Evolutionary conservation across 164 flowering plant genomes (phyloP).

Genomic region (Dillenia suffruticosa): DNA sequence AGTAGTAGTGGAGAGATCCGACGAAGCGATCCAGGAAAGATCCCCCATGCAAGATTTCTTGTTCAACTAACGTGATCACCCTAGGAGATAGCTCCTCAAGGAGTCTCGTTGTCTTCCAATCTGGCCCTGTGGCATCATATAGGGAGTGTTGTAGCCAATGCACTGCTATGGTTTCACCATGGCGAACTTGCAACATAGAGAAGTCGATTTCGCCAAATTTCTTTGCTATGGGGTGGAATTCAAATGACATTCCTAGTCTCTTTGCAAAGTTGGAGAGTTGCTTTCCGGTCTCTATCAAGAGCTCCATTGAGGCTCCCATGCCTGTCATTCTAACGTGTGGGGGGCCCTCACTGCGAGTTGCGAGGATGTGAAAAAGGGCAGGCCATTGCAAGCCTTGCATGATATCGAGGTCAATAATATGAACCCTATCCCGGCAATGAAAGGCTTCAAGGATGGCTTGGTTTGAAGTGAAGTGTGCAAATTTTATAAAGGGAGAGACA

Average conservation of each 20-base stretch:
- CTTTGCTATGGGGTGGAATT: slow-evolving; percentile 54
- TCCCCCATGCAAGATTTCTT: slow-evolving; percentile 41
- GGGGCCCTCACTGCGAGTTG: slow-evolving; percentile 58
- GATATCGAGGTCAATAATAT: slow-evolving; percentile 71
- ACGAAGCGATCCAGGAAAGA: slow-evolving; percentile 68
- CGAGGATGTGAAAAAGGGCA: slow-evolving; percentile 63
- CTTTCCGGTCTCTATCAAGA: slow-evolving; percentile 50
- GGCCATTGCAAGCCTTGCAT: slow-evolving; percentile 92
- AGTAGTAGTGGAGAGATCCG: slow-evolving; percentile 61
- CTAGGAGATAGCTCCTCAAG: slow-evolving; percentile 41
- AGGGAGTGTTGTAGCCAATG: slow-evolving; percentile 69
- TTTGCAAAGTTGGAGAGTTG: slow-evolving; percentile 60
- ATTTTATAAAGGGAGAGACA: slow-evolving; percentile 65
- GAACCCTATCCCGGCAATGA: slow-evolving; percentile 46
- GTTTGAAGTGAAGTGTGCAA: slow-evolving; percentile 78
- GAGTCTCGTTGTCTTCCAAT: slow-evolving; percentile 54
- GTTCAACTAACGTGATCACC: slow-evolving; percentile 62
- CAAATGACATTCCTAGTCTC: slow-evolving; percentile 59
- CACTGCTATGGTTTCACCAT: slow-evolving; percentile 57
- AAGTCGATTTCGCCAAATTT: slow-evolving; percentile 40
- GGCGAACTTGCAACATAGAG: slow-evolving; percentile 26
- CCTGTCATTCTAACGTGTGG: slow-evolving; percentile 68
- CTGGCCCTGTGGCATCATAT: slow-evolving; percentile 64
- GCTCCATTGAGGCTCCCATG: slow-evolving; percentile 46
- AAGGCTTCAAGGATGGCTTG: slow-evolving; percentile 76